phyloP scores from a whole-genome alignment of 1,284 basidiomycete species.

The Leccinum proximum region DNA sequence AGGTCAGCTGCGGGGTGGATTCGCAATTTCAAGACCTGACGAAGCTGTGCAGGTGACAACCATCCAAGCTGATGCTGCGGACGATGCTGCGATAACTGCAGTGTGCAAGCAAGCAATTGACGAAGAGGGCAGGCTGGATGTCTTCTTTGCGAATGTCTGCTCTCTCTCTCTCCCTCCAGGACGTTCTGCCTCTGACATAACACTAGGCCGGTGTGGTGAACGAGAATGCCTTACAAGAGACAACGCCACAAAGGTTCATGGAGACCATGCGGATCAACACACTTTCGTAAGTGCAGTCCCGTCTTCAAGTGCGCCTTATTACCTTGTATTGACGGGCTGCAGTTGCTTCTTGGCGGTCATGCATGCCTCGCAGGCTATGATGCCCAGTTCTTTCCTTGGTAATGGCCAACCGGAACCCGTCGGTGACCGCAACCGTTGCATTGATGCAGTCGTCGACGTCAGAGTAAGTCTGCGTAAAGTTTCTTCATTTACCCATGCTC shows the following conservation, averaged over 20 bases:
- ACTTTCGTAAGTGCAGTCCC: conserved; percentile 59
- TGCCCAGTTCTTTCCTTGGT: conserved; percentile 20
- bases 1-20: conserved; percentile 42
- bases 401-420: no score
- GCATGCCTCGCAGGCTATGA: conserved; percentile 82
- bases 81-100: conserved; percentile 66
- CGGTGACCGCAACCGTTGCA: no score
- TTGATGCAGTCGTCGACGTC: no score
- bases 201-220: conserved; percentile 63
- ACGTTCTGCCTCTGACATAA: conserved; percentile 9
- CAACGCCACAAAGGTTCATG: conserved; percentile 67
- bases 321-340: conserved; percentile 7
- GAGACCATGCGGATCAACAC: conserved; percentile 80
- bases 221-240: conserved; percentile 46
- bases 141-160: conserved; percentile 92
- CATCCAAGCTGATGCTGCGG: conserved; percentile 80
- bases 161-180: not conserved
- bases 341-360: conserved; percentile 93
- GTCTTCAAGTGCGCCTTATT: not conserved
- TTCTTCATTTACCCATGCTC: no score
- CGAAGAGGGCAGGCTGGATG: conserved; percentile 86
- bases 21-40: conserved; percentile 9
- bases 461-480: no score
- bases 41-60: conserved; percentile 56
- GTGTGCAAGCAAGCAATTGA: conserved; percentile 71